A percentile compares a stretch with the other conserved stretches of the same genome.
phyloP scores from a whole-genome alignment of 805 yeast species.

The Pichia scutulata region DNA sequence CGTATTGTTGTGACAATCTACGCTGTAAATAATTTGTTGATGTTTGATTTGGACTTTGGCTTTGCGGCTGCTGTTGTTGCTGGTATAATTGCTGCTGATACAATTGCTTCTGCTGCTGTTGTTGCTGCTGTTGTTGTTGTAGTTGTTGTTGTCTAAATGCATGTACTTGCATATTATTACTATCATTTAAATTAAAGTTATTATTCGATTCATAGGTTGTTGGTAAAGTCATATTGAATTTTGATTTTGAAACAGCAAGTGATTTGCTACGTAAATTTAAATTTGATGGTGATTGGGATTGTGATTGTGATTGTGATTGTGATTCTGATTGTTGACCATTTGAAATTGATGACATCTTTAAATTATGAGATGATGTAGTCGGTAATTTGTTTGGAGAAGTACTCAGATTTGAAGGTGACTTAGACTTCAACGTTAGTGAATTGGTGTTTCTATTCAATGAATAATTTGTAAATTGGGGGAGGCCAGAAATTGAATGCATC shows the following conservation, averaged over 20 bases:
- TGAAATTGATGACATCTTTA: not conserved
- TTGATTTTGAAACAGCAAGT: conserved; percentile 11
- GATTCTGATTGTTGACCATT: not conserved
- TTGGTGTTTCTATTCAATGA: not conserved
- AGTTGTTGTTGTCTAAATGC: not conserved
- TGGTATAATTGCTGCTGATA: not conserved
- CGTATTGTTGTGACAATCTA: conserved; percentile 2
- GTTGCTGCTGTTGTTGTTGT: not conserved
- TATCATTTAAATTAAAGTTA: not conserved
- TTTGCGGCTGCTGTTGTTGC: conserved; percentile 8
- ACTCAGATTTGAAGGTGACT: not conserved
- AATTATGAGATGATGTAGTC: not conserved
- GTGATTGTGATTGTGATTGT: not conserved
- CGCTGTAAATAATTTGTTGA: not conserved
- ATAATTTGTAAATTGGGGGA: conserved; percentile 1
- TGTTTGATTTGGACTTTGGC: not conserved
- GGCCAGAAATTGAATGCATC: conserved; percentile 5
- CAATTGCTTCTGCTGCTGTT: not conserved
- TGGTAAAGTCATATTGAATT: conserved; percentile 19
- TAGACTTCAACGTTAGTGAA: not conserved
- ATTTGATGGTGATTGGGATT: not conserved
- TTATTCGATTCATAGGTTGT: conserved; percentile 22
- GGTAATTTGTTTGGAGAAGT: not conserved
- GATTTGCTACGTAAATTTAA: conserved; percentile 2
- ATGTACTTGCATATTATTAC: not conserved